Base-by-base conservation (phyloP, 495 filamentous ascomycete species). In the Paragyromitra xinjiangensis region DNA sequence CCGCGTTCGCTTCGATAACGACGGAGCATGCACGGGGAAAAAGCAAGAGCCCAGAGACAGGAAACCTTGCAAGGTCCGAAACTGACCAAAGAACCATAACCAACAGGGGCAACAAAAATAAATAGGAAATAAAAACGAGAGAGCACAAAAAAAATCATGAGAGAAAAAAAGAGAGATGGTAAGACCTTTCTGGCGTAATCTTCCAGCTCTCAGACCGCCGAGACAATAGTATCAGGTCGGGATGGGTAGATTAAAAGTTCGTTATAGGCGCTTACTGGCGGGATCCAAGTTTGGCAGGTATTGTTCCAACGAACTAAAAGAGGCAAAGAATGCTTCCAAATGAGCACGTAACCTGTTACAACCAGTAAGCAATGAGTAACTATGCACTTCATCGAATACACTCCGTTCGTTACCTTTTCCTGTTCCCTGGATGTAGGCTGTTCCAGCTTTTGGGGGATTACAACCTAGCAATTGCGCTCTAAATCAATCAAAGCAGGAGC, bases 131-230 rank as follows among this genome's bases (percentile, higher is more conserved):
- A 61, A 64, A 64, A 71, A 42, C 19, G 40, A 78, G 69, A 65
- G 39, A 66, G 44, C 19, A 64, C 29, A 44, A 50, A 50, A 64
- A 71, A 64, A 53, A 63, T 45, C 26, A 63, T 37, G 50, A 63
- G 61, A 71, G 26, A 29, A 78, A 77, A 69, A 77, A 58, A 66
- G 48, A 78, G 63, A 72, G 71, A 78, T 78, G 67, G 75, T 55
- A 79, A 78, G 77, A 79, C 77, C 77, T 78, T 79, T 79, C 75
- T 73, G 45, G 77, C 75, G 71, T 73, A 77, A 68, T 62, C 51
- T 62, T 66, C 69, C 53, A 73, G 62, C 63, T 77, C 76, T 78
- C 76, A 64, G 76, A 77, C 65, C 64, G 59, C 56, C 51, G 65
- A 79, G 65, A 79, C 44, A 69, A 53, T 78, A 50, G 65, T 78